These are phyloP conservation scores for Cercospora sesami DNA, from an alignment of 2,329 filamentous ascomycete genomes.

Conservation along the genomic window DNA sequence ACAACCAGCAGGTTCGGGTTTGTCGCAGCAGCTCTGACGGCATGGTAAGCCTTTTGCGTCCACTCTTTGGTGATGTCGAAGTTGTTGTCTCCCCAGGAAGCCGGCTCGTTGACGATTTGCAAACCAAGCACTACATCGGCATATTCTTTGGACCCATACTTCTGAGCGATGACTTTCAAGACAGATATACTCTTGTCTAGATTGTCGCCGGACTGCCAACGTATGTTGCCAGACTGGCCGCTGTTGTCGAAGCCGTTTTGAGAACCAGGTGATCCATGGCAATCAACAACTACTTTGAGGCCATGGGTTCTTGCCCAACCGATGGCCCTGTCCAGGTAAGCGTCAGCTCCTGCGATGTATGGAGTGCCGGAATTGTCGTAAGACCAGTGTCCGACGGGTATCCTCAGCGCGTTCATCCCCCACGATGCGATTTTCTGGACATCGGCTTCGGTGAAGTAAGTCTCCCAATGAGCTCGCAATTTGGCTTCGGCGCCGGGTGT, in stretches of 20 bases:
- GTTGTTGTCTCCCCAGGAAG: conserved; percentile 41
- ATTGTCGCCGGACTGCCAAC: conserved; percentile 38
- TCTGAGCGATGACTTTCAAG: conserved; percentile 42
- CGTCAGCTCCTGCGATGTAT: conserved; percentile 49
- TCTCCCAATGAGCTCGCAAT: conserved; percentile 39
- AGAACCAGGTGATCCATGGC: conserved; percentile 52
- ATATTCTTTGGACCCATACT: conserved; percentile 43
- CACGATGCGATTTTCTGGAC: conserved; percentile 43
- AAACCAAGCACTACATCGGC: conserved; percentile 47
- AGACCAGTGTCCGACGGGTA: conserved; percentile 57
- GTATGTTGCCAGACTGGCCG: conserved; percentile 27
- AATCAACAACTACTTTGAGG: conserved; percentile 53
- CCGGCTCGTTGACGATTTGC: conserved; percentile 49
- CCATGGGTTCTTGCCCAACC: conserved; percentile 43
- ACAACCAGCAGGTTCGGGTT: conserved; percentile 42
- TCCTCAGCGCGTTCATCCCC: conserved; percentile 46
- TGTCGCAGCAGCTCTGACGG: conserved; percentile 35
- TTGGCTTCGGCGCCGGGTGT: conserved; percentile 33
- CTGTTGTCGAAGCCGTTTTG: conserved; percentile 53
- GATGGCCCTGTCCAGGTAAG: conserved; percentile 52
- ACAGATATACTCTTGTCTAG: conserved; percentile 41
- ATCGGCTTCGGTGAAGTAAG: conserved; percentile 45
- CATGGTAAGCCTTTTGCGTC: conserved; percentile 40
- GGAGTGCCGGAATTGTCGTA: conserved; percentile 46
- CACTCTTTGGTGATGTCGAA: conserved; percentile 40